Conservation (phyloP, 805 yeast genomes). For the Sungouiozyma intestinalis region DNA sequence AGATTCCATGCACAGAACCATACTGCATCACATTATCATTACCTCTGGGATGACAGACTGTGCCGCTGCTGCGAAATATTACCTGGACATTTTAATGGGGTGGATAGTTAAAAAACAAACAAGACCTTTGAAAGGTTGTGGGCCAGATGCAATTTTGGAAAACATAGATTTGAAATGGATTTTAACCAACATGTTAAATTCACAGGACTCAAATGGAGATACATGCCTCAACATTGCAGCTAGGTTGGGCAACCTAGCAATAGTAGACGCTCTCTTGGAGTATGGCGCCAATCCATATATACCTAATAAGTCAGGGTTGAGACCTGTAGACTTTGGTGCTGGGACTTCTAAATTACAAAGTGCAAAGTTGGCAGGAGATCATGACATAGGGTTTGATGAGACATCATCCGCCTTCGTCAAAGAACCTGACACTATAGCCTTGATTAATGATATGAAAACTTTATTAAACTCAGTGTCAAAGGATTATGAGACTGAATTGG, state of each 20-base stretch:
- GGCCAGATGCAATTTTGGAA: conserved; percentile 37
- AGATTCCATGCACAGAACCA: conserved; percentile 66
- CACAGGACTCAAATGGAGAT: conserved; percentile 89
- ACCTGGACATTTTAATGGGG: conserved; percentile 59
- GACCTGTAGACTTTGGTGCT: conserved; percentile 77
- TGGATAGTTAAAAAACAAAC: conserved; percentile 51
- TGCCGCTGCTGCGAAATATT: conserved; percentile 61
- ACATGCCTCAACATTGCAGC: conserved; percentile 92
- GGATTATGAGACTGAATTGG: conserved; percentile 50
- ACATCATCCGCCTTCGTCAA: conserved; percentile 2
- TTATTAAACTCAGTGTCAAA: conserved; percentile 42
- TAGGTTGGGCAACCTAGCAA: conserved; percentile 68
- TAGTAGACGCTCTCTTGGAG: conserved; percentile 71
- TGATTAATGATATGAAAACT: conserved; percentile 39
- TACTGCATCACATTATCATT: conserved; percentile 77
- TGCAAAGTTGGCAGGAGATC: not conserved
- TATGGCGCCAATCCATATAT: conserved; percentile 79
- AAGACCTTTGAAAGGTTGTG: conserved; percentile 6
- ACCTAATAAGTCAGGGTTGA: conserved; percentile 75
- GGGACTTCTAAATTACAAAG: conserved; percentile 17
- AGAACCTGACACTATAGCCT: conserved; percentile 18
- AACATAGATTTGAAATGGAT: conserved; percentile 43
- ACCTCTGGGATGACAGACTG: conserved; percentile 72
- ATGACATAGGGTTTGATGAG: not conserved
- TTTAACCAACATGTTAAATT: conserved; percentile 65